Base-by-base conservation (phyloP, 2,329 filamentous ascomycete genomes). In the Ascochyta koolunga region DNA sequence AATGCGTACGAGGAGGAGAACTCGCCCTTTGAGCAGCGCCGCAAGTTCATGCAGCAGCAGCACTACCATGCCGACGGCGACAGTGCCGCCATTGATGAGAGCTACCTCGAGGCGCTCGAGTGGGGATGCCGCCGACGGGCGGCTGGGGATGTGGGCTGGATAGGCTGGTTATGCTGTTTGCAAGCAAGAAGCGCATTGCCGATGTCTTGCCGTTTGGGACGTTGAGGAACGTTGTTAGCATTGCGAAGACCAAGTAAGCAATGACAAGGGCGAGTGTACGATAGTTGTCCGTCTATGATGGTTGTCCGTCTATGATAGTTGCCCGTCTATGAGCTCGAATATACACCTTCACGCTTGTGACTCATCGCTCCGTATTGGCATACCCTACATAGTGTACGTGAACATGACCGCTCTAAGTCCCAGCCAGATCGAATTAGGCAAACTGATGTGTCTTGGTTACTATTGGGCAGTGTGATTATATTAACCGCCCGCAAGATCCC, bases 1-100 rank as follows among this genome's bases (percentile, higher is more conserved):
- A 99, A 99, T 75, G 96, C 93, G 79, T 99, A 99, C 74, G 95
- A 99, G 74, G 95, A 99, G 76, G 95, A 99, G 73, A 99, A 99
- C 74, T 90, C 91, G 45, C 95, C 95, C 0, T 87, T 89, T 48
- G 89, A 89, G 66, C 95, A 99, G 77, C 83, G 90, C 39, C 81
- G 84, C 50, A 99, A 99, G 75, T 92, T 99, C 60, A 76, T 86
- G 40, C 82, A 83, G 59, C 86, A 88, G 66, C 69, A 81, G 2
- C 68, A 61, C 16, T 77, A 69, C 16, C 65, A 71, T 21, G 54
- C 75, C 6, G 65, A 70, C 16, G 71, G 69, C 11, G 63, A 71
- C 6, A 75, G 73, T 18, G 78, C 5, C 8, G 22, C 75, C 1
- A 79, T 88, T 9, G 92, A 97, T 67, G 89, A 96, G 77, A 89